Conservation (phyloP, 2,329 filamentous ascomycete genomes). For the Alternaria incomplexa region DNA sequence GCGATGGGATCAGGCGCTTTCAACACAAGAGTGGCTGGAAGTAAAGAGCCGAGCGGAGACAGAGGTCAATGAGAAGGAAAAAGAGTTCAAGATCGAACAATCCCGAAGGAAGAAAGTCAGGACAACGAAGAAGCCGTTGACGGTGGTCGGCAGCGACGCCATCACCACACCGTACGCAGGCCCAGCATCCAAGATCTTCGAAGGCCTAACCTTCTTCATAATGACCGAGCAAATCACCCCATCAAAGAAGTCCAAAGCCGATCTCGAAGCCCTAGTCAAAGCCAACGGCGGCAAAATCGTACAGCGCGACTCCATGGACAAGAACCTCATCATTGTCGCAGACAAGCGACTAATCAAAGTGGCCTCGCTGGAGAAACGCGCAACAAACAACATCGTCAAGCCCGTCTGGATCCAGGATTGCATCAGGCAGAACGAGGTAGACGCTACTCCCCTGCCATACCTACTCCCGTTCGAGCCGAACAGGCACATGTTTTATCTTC, state of each 20-base stretch:
- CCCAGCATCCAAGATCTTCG: slow-evolving; percentile 70
- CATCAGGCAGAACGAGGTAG: slow-evolving; percentile 65
- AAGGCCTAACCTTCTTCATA: slow-evolving; percentile 80
- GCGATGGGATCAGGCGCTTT: slow-evolving; percentile 79
- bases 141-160: slow-evolving; percentile 71
- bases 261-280: slow-evolving; percentile 83
- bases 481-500: slow-evolving; percentile 75
- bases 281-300: slow-evolving; percentile 80
- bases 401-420: slow-evolving; percentile 87
- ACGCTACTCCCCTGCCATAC: slow-evolving; percentile 59
- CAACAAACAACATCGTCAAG: slow-evolving; percentile 73
- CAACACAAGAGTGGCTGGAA: slow-evolving; percentile 76
- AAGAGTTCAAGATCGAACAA: slow-evolving; percentile 73
- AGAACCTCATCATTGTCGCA: slow-evolving; percentile 73
- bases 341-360: slow-evolving; percentile 84
- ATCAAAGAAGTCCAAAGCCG: slow-evolving; percentile 74
- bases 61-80: slow-evolving; percentile 65
- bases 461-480: slow-evolving; percentile 70
- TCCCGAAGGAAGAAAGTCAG: slow-evolving; percentile 68
- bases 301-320: slow-evolving; percentile 70
- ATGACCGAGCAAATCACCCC: slow-evolving; percentile 77
- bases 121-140: slow-evolving; percentile 69
- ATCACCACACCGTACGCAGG: slow-evolving; percentile 61
- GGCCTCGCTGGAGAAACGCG: slow-evolving; percentile 77
- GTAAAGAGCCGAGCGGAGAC: slow-evolving; percentile 72